phyloP scores from a whole-genome alignment of 1,139 yeast species.

The Debaryomyces robertsiae region DNA sequence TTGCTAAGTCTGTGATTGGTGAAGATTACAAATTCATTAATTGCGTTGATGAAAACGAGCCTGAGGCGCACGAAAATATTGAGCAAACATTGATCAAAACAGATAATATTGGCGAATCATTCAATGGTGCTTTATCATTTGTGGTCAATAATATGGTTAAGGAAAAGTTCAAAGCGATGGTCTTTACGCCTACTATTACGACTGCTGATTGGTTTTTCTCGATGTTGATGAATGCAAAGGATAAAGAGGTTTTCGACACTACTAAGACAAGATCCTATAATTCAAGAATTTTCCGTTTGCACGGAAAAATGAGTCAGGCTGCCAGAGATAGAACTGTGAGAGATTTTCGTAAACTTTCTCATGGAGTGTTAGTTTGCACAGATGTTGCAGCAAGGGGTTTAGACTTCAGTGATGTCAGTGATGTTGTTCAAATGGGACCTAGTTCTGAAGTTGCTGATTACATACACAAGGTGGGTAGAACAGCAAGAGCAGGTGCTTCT shows the following conservation, averaged over 20 bases:
- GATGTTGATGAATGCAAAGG: constrained; percentile 20
- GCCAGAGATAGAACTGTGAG: constrained; percentile 62
- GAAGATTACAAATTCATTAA: constrained; percentile 67
- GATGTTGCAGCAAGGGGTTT: constrained; percentile 97
- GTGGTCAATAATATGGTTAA: constrained; percentile 34
- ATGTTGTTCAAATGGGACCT: constrained; percentile 79
- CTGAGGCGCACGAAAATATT: constrained; percentile 80
- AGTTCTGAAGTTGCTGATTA: constrained; percentile 76
- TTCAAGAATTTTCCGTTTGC: constrained; percentile 43
- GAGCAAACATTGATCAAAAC: constrained; percentile 64
- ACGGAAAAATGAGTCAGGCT: constrained; percentile 72
- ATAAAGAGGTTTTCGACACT: constrained; percentile 16
- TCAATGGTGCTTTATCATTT: constrained; percentile 55
- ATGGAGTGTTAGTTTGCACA: constrained; percentile 74
- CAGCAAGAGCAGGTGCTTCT: constrained; percentile 87
- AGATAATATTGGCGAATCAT: constrained; percentile 48
- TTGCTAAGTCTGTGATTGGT: constrained; percentile 70
- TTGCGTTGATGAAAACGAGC: constrained; percentile 73
- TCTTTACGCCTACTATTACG: constrained; percentile 79
- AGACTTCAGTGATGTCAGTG: constrained; percentile 85
- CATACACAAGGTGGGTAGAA: constrained; percentile 93
- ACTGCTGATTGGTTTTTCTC: constrained; percentile 53
- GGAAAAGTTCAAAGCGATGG: constrained; percentile 67
- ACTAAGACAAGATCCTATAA: constrained; percentile 11
- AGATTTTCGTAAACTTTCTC: constrained; percentile 50